Conservation (phyloP, 73 alveolate genomes). For the Breviolum minutum region DNA sequence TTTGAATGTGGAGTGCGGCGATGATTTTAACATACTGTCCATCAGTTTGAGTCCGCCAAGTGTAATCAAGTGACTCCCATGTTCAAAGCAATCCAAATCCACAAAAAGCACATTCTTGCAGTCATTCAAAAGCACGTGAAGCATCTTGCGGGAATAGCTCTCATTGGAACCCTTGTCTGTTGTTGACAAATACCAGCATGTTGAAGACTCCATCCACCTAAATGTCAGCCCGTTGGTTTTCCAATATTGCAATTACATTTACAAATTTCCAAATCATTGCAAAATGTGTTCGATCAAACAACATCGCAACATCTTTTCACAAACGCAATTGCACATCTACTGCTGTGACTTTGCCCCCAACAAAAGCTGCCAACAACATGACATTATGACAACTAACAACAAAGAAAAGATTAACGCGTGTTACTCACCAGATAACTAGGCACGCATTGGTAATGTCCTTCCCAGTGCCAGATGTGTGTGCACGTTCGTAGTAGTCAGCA, state of each 20-base stretch:
- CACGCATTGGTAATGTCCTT: background rate
- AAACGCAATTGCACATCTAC: too few relatives aligned
- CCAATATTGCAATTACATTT: background rate
- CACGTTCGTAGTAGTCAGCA: background rate
- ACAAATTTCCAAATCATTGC: background rate
- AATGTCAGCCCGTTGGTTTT: background rate
- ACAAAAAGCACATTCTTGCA: background rate
- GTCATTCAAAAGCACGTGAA: background rate
- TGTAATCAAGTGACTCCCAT: background rate
- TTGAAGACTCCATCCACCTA: background rate
- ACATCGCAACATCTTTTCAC: too few relatives aligned
- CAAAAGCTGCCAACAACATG: background rate
- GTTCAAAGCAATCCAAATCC: constrained; percentile 13
- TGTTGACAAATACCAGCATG: background rate
- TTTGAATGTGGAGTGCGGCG: background rate
- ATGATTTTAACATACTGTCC: background rate
- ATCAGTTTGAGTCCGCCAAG: constrained; percentile 6
- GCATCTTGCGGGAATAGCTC: background rate
- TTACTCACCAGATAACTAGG: background rate
- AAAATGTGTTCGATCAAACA: too few relatives aligned
- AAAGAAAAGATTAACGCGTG: background rate
- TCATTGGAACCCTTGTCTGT: background rate
- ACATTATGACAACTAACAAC: background rate
- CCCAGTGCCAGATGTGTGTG: background rate
- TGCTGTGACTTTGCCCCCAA: too few relatives aligned